Percentiles rank a stretch among this genome's conserved stretches.
These are phyloP conservation scores for Pseudozyma thailandica DNA, from an alignment of 1,284 basidiomycete species.

Conservation along the genomic window DNA sequence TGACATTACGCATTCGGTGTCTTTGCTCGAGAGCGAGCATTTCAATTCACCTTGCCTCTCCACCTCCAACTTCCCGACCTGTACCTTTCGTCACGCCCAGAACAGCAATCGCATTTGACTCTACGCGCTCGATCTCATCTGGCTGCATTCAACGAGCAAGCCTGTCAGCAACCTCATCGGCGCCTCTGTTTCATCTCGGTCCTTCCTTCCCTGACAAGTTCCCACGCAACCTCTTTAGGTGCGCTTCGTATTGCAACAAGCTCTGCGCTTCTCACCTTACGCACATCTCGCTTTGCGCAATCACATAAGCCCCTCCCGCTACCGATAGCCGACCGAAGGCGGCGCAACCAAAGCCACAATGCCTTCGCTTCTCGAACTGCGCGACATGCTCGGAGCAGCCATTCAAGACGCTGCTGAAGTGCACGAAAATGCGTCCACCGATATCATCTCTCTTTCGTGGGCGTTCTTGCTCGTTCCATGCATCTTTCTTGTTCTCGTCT, in stretches of 20 bases:
- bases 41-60: too few relatives aligned
- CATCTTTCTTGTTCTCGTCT: constrained; percentile 38
- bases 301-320: too few relatives aligned
- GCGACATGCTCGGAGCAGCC: constrained; percentile 9
- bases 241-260: too few relatives aligned
- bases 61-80: not conserved
- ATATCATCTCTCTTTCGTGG: constrained; percentile 45
- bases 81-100: not conserved
- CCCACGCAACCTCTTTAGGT: too few relatives aligned
- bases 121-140: not conserved
- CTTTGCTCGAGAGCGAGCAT: too few relatives aligned
- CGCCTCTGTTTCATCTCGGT: not conserved
- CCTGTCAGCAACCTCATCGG: not conserved
- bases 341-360: constrained; percentile 7
- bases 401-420: constrained; percentile 1
- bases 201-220: too few relatives aligned
- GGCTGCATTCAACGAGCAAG: not conserved
- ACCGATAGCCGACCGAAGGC: too few relatives aligned
- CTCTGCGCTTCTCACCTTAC: not conserved
- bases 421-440: constrained; percentile 27
- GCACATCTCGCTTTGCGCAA: too few relatives aligned
- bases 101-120: not conserved
- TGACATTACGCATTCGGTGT: too few relatives aligned
- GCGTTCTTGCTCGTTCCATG: constrained; percentile 36
- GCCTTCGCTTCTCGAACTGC: constrained; percentile 10